Conservation (phyloP, 805 yeast species). For the Metschnikowia matae region DNA sequence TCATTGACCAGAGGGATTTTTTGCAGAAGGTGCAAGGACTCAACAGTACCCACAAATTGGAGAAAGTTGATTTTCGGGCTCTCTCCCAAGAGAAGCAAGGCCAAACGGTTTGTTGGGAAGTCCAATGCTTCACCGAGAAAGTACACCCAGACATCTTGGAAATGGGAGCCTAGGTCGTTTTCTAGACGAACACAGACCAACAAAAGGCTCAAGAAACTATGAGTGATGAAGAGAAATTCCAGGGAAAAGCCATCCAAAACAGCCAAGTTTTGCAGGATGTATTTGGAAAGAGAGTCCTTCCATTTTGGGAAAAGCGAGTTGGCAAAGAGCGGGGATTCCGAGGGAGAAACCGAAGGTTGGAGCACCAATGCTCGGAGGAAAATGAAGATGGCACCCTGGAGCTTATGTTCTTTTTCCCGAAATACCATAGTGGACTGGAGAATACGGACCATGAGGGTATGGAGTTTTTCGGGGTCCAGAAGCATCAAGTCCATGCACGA, state of each 20-base stretch:
- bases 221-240: not conserved
- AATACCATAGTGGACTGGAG: conserved; percentile 21
- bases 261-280: conserved; percentile 14
- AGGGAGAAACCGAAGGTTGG: not conserved
- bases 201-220: conserved; percentile 10
- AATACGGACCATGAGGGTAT: conserved; percentile 25
- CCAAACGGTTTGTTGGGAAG: conserved; percentile 5
- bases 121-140: conserved; percentile 3
- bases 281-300: conserved; percentile 17
- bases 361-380: conserved; percentile 14
- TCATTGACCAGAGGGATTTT: not conserved
- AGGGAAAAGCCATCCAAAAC: not conserved
- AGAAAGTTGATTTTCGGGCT: not conserved
- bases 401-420: conserved; percentile 14
- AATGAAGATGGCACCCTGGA: conserved; percentile 14
- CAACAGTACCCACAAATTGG: not conserved
- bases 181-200: conserved; percentile 7
- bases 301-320: conserved; percentile 15
- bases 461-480: conserved; percentile 21
- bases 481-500: conserved; percentile 13
- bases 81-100: conserved; percentile 2
- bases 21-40: not conserved
- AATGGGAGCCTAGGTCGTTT: not conserved
- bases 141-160: conserved; percentile 3
- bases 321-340: conserved; percentile 1